Base-by-base conservation (phyloP, 768 basidiomycete species). In the Mycena epipterygia region DNA sequence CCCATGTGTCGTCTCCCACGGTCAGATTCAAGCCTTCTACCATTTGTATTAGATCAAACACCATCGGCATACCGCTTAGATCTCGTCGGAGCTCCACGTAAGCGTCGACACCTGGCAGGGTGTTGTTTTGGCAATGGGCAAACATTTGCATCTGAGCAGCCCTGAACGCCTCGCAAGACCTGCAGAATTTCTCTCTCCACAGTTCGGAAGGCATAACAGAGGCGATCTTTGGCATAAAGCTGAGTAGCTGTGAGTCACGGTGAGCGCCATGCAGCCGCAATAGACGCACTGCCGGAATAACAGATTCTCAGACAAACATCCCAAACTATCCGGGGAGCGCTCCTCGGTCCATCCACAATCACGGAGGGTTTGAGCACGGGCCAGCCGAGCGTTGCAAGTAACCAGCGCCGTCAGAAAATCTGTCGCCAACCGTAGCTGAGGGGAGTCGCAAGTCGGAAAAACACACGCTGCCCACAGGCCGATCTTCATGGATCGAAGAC, bases 401-500 rank as follows among this genome's bases (percentile, higher is more conserved):
- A 85, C 71, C 51, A 89, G 62, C 58, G 87, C 70, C 44, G 84
- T 83, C 64, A 88, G 73, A 52, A 90, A 84, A 68, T 91, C 88
- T 35, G 85, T 82, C 57, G 88, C 78, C 39, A 89, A 80, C 35
- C 83, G 80, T 27, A 93, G 79, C 76, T 92, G 91, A 0, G 89
- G 79, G 11, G 81, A 79, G 73, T 91, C 91, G 71, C 86, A 88
- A 2, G 80, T 84, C 11, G 91, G 91, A 72, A 48, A 88, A 87
- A 73, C 89, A 90, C 2, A 90, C 2, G 89, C 83, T 1, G 88
- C 89, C 32, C 91, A 82, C 27, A 93, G 79, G 0, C 89, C 90
- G 6, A 82, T 75, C 68, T 85, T 87, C 53, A 80, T 76, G 33
- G 74, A 75, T 16, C 72, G 69, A 27, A 82, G 66, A 14, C 66